Evolutionary conservation across 768 basidiomycete species (phyloP).

Genomic region (Suillus hirtellus): DNA sequence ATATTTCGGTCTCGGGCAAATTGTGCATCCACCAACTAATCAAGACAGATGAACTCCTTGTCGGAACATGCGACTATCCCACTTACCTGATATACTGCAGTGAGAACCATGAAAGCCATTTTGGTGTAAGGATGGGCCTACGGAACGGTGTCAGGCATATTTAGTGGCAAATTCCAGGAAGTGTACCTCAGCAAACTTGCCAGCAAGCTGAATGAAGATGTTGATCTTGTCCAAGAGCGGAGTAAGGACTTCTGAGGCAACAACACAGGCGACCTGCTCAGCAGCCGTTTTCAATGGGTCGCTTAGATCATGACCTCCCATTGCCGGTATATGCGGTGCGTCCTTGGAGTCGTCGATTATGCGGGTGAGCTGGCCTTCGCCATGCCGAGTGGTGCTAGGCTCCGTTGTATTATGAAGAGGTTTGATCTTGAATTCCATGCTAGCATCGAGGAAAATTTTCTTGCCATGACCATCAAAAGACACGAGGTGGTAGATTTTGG

Average conservation of each 20-base stretch:
- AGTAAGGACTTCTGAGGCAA: conserved; percentile 3
- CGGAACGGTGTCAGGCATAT: neutral
- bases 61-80: too few relatives aligned
- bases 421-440: neutral
- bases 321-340: neutral
- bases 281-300: neutral
- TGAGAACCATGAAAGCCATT: conserved; percentile 12
- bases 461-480: neutral
- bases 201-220: conserved; percentile 9
- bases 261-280: neutral
- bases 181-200: conserved; percentile 9
- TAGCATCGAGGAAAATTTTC: neutral
- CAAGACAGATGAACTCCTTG: neutral
- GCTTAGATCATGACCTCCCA: neutral
- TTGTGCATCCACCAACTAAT: conserved; percentile 11
- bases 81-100: conserved; percentile 9
- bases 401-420: neutral
- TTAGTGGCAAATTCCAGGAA: neutral
- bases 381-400: neutral
- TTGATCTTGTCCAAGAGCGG: conserved; percentile 15
- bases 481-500: neutral
- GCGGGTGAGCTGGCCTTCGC: neutral
- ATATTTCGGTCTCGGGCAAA: conserved; percentile 8
- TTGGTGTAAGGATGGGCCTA: conserved; percentile 19
- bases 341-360: too few relatives aligned